phyloP scores from a whole-genome alignment of 2,329 filamentous ascomycete genomes.

The Venturia effusa region DNA sequence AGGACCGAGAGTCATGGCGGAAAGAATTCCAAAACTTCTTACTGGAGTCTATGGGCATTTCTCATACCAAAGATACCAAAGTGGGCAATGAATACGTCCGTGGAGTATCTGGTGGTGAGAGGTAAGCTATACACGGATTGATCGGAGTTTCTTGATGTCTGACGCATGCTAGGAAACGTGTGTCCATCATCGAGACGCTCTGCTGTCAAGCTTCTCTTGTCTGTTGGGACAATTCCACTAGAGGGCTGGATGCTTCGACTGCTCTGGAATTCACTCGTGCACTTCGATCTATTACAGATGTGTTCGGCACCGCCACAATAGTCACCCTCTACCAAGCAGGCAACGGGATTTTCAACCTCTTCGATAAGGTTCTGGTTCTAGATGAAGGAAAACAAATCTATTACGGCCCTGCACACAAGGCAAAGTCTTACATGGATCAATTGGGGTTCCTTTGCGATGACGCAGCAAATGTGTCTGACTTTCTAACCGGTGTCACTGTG shows the following conservation, averaged over 20 bases:
- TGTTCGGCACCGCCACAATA: slow-evolving; percentile 38
- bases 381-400: slow-evolving; percentile 67
- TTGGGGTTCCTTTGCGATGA: slow-evolving; percentile 59
- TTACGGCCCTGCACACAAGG: slow-evolving; percentile 52
- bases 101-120: slow-evolving; percentile 50
- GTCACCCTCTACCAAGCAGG: slow-evolving; percentile 48
- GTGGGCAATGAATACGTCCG: slow-evolving; percentile 49
- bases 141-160: neutral
- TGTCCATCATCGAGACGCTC: slow-evolving; percentile 54
- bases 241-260: slow-evolving; percentile 44
- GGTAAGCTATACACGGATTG: neutral
- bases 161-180: slow-evolving; percentile 38
- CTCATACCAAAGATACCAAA: slow-evolving; percentile 41
- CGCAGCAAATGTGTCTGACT: slow-evolving; percentile 59
- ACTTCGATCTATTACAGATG: slow-evolving; percentile 38
- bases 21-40: slow-evolving; percentile 50
- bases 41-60: slow-evolving; percentile 45
- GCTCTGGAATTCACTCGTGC: slow-evolving; percentile 48
- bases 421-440: slow-evolving; percentile 54
- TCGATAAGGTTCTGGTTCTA: slow-evolving; percentile 64
- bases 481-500: slow-evolving; percentile 58
- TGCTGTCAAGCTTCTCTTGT: slow-evolving; percentile 47
- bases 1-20: slow-evolving; percentile 39
- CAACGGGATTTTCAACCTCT: slow-evolving; percentile 32
- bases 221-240: slow-evolving; percentile 35